Evolutionary conservation across 768 basidiomycete species (phyloP).

Genomic region (Leccinum rimulosum): DNA sequence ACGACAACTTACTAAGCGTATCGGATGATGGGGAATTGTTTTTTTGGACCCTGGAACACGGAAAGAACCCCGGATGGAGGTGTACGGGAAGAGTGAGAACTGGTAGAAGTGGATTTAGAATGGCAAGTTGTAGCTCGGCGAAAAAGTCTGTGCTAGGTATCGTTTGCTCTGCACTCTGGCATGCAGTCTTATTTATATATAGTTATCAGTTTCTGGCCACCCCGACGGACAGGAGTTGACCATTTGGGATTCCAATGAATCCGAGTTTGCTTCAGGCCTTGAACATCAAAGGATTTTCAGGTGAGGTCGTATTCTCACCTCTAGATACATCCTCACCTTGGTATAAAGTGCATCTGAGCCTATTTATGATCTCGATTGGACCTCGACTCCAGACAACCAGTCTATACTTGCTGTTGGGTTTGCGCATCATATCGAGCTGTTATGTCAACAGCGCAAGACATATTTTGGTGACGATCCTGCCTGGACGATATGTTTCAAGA

Average conservation of each 20-base stretch:
- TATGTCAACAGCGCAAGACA: slow-evolving; percentile 91
- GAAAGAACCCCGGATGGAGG: slow-evolving; percentile 44
- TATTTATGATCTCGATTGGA: slow-evolving; percentile 90
- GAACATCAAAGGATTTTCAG: slow-evolving; percentile 66
- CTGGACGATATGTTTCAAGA: slow-evolving; percentile 69
- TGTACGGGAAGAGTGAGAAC: slow-evolving; percentile 77
- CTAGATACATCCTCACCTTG: not conserved
- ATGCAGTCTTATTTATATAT: slow-evolving; percentile 5
- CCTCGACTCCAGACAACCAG: slow-evolving; percentile 83
- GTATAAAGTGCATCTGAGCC: slow-evolving; percentile 41
- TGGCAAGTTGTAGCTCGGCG: slow-evolving; percentile 83
- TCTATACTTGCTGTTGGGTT: slow-evolving; percentile 93
- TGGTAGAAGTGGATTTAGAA: slow-evolving; percentile 57
- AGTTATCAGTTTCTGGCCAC: slow-evolving; percentile 52
- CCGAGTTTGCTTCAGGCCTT: slow-evolving; percentile 88
- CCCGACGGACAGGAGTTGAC: slow-evolving; percentile 75
- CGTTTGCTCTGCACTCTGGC: slow-evolving; percentile 22
- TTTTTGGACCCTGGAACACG: slow-evolving; percentile 76
- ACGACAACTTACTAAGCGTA: slow-evolving; percentile 79
- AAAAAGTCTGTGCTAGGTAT: slow-evolving; percentile 89
- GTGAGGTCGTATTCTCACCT: slow-evolving; percentile 36
- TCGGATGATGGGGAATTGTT: slow-evolving; percentile 74
- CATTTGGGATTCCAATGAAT: slow-evolving; percentile 95
- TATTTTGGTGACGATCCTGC: slow-evolving; percentile 83
- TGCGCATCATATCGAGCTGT: slow-evolving; percentile 69